Conservation (phyloP, 1,284 basidiomycete species). For the Sanghuangporus baumii region DNA sequence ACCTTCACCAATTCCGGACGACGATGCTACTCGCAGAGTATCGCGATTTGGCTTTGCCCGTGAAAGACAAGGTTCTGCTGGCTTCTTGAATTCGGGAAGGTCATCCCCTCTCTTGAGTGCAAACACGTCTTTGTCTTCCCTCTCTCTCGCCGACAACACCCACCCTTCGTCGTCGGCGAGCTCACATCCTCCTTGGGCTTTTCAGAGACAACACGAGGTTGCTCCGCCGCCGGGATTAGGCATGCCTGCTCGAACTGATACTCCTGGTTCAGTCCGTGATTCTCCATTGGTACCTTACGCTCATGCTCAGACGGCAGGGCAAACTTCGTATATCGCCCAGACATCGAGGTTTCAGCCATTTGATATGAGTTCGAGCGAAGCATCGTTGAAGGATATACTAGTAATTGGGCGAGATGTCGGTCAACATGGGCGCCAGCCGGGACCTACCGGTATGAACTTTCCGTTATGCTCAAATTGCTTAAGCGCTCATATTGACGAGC, state of each 20-base stretch:
- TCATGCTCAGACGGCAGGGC: conserved; percentile 29
- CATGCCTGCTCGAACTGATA: conserved; percentile 29
- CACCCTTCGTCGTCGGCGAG: conserved; percentile 34
- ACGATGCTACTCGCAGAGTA: conserved; percentile 59
- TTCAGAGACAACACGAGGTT: conserved; percentile 39
- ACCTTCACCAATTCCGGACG: conserved; percentile 44
- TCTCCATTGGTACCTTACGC: conserved; percentile 47
- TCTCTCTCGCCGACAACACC: conserved; percentile 36
- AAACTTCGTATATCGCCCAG: conserved; percentile 31
- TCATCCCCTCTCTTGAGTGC: conserved; percentile 47
- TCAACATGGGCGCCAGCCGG: conserved; percentile 28
- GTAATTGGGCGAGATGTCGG: conserved; percentile 58
- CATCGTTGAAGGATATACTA: conserved; percentile 68
- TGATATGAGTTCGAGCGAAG: conserved; percentile 57
- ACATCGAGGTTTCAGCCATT: conserved; percentile 51
- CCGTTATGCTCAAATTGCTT: conserved; percentile 34
- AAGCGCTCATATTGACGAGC: conserved; percentile 28
- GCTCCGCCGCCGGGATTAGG: conserved; percentile 20
- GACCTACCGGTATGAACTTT: conserved; percentile 44
- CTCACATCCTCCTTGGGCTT: conserved; percentile 38
- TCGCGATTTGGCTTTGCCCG: conserved; percentile 84
- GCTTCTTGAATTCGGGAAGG: conserved; percentile 49
- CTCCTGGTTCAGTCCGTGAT: conserved; percentile 34
- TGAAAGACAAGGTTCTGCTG: conserved; percentile 54
- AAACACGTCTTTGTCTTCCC: conserved; percentile 38